These are phyloP conservation scores for Tuber borchii DNA, from an alignment of 495 filamentous ascomycete species.

Conservation along the genomic window DNA sequence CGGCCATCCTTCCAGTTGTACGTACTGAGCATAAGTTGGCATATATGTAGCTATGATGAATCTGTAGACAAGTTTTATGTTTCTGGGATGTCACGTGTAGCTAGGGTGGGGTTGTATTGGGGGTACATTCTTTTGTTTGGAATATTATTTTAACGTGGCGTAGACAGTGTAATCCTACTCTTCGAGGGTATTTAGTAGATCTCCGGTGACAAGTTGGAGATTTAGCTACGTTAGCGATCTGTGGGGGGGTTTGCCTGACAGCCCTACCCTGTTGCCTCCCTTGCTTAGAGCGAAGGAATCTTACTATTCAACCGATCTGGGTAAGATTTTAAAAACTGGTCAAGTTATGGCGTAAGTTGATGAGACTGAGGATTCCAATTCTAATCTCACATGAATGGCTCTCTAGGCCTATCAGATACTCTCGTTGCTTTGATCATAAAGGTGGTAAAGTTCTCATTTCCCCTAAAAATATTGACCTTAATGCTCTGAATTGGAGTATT, in stretches of 20 bases:
- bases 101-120: not conserved
- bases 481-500: not conserved
- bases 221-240: not conserved
- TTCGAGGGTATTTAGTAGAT: not conserved
- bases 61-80: not conserved
- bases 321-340: not conserved
- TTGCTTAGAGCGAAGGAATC: not conserved
- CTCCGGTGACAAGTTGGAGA: not conserved
- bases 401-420: not conserved
- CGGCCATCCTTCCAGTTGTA: conserved; percentile 38
- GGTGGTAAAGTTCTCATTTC: not conserved
- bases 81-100: not conserved
- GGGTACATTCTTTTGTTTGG: not conserved
- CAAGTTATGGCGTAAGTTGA: not conserved
- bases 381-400: not conserved
- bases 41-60: not conserved
- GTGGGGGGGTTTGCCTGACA: not conserved
- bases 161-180: not conserved
- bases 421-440: not conserved
- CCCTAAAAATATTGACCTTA: not conserved
- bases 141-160: too few species aligned
- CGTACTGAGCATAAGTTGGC: not conserved
- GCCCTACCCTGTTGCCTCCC: not conserved
- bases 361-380: not conserved
- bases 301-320: not conserved